phyloP scores from a whole-genome alignment of 2,329 filamentous ascomycete genomes.

The Fusarium gaditjirri region DNA sequence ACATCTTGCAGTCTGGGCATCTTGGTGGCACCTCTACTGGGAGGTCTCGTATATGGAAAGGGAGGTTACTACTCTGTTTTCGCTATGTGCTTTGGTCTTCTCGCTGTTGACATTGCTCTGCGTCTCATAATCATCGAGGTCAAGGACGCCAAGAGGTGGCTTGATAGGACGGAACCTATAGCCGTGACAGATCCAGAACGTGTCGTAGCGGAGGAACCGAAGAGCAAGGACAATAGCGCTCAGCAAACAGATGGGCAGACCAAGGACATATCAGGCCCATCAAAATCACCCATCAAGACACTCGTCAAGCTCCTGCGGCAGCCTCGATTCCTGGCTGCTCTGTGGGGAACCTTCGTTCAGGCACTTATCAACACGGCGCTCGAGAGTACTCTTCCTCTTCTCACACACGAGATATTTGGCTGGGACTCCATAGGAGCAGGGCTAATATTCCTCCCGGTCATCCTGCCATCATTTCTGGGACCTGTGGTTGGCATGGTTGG shows the following conservation, averaged over 20 bases:
- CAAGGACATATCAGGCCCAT: constrained; percentile 1
- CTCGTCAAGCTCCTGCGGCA: constrained; percentile 44
- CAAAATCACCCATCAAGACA: constrained; percentile 33
- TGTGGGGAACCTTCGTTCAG: constrained; percentile 51
- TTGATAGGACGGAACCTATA: constrained; percentile 8
- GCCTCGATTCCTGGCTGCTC: constrained; percentile 48
- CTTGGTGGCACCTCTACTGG: constrained; percentile 47
- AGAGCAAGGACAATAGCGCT: background rate
- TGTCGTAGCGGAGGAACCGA: background rate
- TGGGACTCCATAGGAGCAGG: constrained; percentile 51
- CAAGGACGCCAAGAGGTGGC: constrained; percentile 47
- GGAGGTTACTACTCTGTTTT: constrained; percentile 51
- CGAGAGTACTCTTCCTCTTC: constrained; percentile 49
- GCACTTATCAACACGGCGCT: constrained; percentile 48
- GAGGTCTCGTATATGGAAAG: constrained; percentile 48
- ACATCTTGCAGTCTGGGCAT: constrained; percentile 49
- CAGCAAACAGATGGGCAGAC: background rate
- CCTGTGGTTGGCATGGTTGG: constrained; percentile 47
- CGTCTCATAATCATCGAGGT: constrained; percentile 49
- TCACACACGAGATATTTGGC: constrained; percentile 44
- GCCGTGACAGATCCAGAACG: background rate
- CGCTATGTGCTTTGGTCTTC: constrained; percentile 50
- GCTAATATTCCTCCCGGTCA: constrained; percentile 49
- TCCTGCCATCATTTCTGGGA: constrained; percentile 47
- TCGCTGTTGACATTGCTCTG: constrained; percentile 48